Base-by-base conservation (phyloP, 345 rosid species). In the Gossypium rotundifolium region DNA sequence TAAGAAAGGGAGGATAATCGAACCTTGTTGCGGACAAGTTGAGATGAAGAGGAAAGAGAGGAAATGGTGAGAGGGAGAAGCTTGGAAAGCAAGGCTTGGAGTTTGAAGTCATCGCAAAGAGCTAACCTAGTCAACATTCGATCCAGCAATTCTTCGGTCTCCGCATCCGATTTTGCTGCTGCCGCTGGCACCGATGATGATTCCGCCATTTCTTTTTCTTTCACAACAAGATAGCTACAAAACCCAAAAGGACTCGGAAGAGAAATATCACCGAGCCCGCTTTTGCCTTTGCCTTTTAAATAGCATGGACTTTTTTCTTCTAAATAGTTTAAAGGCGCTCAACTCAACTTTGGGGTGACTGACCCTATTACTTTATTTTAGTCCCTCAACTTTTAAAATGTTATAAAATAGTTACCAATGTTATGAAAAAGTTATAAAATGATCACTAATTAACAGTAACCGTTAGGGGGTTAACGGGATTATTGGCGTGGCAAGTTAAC, bases 41-140 rank as follows among this genome's bases (percentile, higher is more conserved):
- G 44, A 59, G 98, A 89, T 17, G 78, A 67, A 17, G 93, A 79
- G 16, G 97, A 92, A 62, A 94, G 89, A 20, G 97, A 87, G 61
- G 97, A 89, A 72, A 92, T 82, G 40, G 97, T 81, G 68, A 87
- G 86, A 9, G 97, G 97, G 22, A 92, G 96, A 74, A 92, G 95
- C 75, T 86, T 92, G 11, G 91, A 83, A 73, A 94, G 87, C 61
- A 94, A 86, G 66, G 84, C 29, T 75, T 90, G 75, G 79, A 94
- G 93, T 64, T 90, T 92, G 53, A 96, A 84, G 78, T 94, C 98
- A 71, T 92, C 97, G 76, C 96, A 92, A 38, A 92, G 90, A 52
- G 98, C 97, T 77, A 92, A 78, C 64, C 94, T 83, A 49, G 98
- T 94, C 17, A 92, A 86, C 97, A 94, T 92, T 53, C 97, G 94